Base-by-base conservation (phyloP, 495 filamentous ascomycete species). In the Daldinia grandis region DNA sequence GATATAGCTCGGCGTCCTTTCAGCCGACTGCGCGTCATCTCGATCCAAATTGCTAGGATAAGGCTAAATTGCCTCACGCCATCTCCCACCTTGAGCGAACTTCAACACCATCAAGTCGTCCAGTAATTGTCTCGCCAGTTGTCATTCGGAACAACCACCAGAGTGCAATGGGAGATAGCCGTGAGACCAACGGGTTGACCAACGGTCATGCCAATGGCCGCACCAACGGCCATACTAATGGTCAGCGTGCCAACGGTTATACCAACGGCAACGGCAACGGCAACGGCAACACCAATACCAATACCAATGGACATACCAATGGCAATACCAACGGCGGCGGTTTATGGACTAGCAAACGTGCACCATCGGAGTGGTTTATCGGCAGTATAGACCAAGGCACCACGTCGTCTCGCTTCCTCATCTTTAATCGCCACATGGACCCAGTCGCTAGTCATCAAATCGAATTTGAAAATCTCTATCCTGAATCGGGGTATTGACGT, bases 371-470 rank as follows among this genome's bases (percentile, higher is more conserved):
- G 53, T 80, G 78, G 75, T 87, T 86, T 50, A 81, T 87, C 71
- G 85, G 85, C 31, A 85, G 83, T 66, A 95, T 98, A 75, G 95
- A 98, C 76, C 92, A 95, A 75, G 95, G 95, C 24, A 98, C 95
- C 6, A 97, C 95, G 14, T 96, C 92, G 71, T 93, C 95, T 33
- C 89, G 95, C 15, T 97, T 97, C 77, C 84, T 98, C 62, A 94
- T 98, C 65, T 97, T 98, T 79, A 88, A 97, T 78, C 86, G 88
- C 64, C 83, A 86, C 21, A 94, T 94, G 64, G 89, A 87, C 21
- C 93, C 93, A 12, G 87, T 94, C 40, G 93, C 92, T 25, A 91
- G 89, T 72, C 94, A 98, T 78, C 95, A 97, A 78, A 89, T 93
- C 44, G 94, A 97, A 77, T 97, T 97, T 78, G 88, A 88, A 72